phyloP scores from a whole-genome alignment of 2,329 filamentous ascomycete genomes.

The Curvularia eragrostidis region DNA sequence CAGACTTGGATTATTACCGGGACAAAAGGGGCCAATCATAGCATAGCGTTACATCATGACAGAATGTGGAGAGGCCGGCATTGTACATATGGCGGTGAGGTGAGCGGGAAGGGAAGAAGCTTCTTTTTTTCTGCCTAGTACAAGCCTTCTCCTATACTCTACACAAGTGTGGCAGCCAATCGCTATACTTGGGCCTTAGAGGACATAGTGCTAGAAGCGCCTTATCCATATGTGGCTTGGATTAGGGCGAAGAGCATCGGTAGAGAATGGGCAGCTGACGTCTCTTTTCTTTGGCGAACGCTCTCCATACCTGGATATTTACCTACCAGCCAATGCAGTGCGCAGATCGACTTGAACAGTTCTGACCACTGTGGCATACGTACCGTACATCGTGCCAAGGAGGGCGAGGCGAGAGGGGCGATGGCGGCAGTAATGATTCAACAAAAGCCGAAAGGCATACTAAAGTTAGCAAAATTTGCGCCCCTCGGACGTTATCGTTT shows the following conservation, averaged over 20 bases:
- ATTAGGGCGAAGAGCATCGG: background rate
- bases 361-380: background rate
- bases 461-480: background rate
- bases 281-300: background rate
- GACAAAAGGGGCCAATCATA: background rate
- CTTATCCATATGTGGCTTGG: background rate
- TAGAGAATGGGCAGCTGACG: background rate
- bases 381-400: background rate
- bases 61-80: constrained; percentile 8
- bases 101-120: background rate
- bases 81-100: constrained; percentile 17
- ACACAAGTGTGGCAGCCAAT: constrained; percentile 6
- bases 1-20: background rate
- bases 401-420: background rate
- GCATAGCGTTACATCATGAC: constrained; percentile 9
- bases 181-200: constrained; percentile 7
- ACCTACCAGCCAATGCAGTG: background rate
- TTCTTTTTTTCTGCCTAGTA: background rate
- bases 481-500: background rate
- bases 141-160: background rate
- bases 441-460: background rate
- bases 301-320: background rate
- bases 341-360: background rate
- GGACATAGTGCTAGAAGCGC: background rate
- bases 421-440: background rate